phyloP scores from a whole-genome alignment of 192 early-diverging fungal genomes.

The Diversispora eburnea region DNA sequence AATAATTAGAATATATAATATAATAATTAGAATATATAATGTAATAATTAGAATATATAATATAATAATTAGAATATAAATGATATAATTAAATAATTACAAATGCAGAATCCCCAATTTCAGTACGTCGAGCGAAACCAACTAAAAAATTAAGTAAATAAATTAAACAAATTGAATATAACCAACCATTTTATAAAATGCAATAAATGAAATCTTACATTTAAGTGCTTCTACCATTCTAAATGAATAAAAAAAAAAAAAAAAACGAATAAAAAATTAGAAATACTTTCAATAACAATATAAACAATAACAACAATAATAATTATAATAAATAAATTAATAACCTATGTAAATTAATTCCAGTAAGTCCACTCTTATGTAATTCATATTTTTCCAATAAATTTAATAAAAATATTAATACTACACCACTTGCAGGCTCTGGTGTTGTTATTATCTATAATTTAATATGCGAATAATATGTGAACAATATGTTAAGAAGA shows the following conservation, averaged over 20 bases:
- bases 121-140: slow-evolving; percentile 78
- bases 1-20: slow-evolving; percentile 19
- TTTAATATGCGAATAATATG: neutral
- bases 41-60: neutral
- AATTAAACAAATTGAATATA: neutral
- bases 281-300: neutral
- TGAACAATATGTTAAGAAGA: too few species aligned
- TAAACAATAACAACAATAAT: neutral
- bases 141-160: slow-evolving; percentile 18
- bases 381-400: slow-evolving; percentile 82
- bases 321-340: neutral
- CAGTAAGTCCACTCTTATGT: slow-evolving; percentile 50
- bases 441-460: slow-evolving; percentile 35
- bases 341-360: slow-evolving; percentile 68
- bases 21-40: slow-evolving; percentile 8
- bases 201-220: slow-evolving; percentile 35
- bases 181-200: neutral
- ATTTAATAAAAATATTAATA: slow-evolving; percentile 81
- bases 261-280: neutral
- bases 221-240: slow-evolving; percentile 81
- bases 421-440: slow-evolving; percentile 80
- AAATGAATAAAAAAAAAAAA: neutral
- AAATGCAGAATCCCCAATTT: slow-evolving; percentile 78
- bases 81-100: slow-evolving; percentile 23
- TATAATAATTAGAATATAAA: slow-evolving; percentile 65